Base-by-base conservation (phyloP, 305 asterid genomes). In the Fraxinus paxiana region DNA sequence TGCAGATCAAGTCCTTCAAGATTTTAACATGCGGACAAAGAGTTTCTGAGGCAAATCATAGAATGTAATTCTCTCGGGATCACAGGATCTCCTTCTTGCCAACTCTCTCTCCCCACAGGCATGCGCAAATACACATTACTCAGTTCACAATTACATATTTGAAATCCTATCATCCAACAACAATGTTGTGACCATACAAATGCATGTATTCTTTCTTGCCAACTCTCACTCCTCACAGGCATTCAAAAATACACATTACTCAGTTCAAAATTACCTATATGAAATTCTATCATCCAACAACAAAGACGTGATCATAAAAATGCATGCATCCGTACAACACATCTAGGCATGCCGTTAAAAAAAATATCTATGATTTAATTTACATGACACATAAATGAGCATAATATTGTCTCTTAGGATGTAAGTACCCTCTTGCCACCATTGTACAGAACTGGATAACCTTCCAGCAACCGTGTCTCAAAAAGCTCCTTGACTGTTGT, bases 381-480 rank as follows among this genome's bases (percentile, higher is more conserved):
- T 43, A 43, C n/a, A 43, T 59, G 70, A 65, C 12, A 26, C 7
- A 26, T 65, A 26, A 65, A 65, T 28, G 18, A 65, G 17, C 73
- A 30, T 59, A 10, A 30, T 26, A 69, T 26, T 28, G 74, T 30
- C 20, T 1, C 74, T 30, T 30, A 63, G 72, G 72, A 63, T 69
- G 6, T 15, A 28, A 69, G 74, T 88, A 96, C 98, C 96, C 91
- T 92, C 85, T 92, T 92, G 82, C 98, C 99, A 73, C 95, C 99
- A 81, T 96, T 94, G 90, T 96, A 96, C 87, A 96, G 90, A 88
- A 96, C 98, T 6, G 98, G 98, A 83, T 96, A 94, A 65, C 98
- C 99, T 88, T 96, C 99, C 13, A 96, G 89, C 81, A 92, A 87
- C 30, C 98, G 98, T 5, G 99, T 96, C 88, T 88, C 93, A 13